Base-by-base conservation (phyloP, 2,329 filamentous ascomycete species). In the Trichophyton simii region DNA sequence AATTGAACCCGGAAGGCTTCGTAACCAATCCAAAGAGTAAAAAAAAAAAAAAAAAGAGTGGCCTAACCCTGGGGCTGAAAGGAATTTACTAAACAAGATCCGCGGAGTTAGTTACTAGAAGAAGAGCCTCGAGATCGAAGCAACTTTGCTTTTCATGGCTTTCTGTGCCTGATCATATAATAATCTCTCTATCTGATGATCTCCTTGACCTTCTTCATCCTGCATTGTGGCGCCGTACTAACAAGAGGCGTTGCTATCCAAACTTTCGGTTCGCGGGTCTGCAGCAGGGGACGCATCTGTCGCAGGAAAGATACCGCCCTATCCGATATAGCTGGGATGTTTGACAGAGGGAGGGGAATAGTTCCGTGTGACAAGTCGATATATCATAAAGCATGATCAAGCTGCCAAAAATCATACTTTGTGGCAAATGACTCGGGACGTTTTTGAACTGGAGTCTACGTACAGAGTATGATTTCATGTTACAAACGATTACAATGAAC, bases 121-220 rank as follows among this genome's bases (percentile, higher is more conserved):
- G 0, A 31, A 11, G 22, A 48, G 20, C 20, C 9, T 48, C 44
- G 18, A 48, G 52, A 55, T 55, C 15, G 13, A 28, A 36, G 13
- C 28, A 55, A 55, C 52, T 55, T 55, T 55, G 52, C 52, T 55
- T 55, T 55, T 55, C 52, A 55, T n/a, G 25, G 15, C 28, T 36
- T 31, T 28, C 11, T 28, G 52, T 55, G 28, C 52, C 52, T 36
- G 28, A 36, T 36, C 28, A 18, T 31, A 31, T 31, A 31, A 6
- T 22, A 31, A 55, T 55, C 28, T 55, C 52, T 13, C 28, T 25
- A 22, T 55, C 52, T 20, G 52, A 50, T n/a, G 50, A 55, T 55
- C 52, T 55, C n/a, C 52, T 55, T 28, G 52, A 55, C 22, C 31
- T 55, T 55, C 52, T 25, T 25, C 13, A 55, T 55, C 25, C 22